Evolutionary conservation across 2,329 filamentous ascomycete genomes (phyloP).

Genomic region (Botrytis hyacinthi): DNA sequence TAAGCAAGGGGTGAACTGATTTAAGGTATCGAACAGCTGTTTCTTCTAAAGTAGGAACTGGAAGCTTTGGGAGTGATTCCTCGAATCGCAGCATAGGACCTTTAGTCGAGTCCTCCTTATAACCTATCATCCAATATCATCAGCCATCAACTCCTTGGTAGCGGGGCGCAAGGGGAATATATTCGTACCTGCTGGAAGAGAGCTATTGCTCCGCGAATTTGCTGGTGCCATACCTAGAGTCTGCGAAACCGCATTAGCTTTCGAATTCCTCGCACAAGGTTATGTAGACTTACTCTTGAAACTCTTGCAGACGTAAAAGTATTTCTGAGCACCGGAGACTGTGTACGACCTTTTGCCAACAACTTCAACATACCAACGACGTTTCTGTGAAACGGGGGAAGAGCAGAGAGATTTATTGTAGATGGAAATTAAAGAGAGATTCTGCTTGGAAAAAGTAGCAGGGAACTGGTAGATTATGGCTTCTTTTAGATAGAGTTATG

Average conservation of each 20-base stretch:
- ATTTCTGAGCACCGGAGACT: conserved; percentile 37
- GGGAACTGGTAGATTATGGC: conserved; percentile 11
- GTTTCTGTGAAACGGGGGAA: conserved; percentile 22
- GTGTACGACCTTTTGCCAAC: conserved; percentile 37
- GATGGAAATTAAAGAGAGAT: conserved; percentile 22
- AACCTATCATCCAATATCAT: conserved; percentile 52
- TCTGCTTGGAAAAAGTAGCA: conserved; percentile 11
- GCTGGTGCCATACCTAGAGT: conserved; percentile 50
- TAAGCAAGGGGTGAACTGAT: conserved; percentile 72
- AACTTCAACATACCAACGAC: conserved; percentile 39
- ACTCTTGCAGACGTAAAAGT: conserved; percentile 32
- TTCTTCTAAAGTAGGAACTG: conserved; percentile 79
- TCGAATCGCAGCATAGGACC: conserved; percentile 81
- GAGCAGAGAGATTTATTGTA: conserved; percentile 19
- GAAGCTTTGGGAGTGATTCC: conserved; percentile 76
- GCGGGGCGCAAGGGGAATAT: conserved; percentile 21
- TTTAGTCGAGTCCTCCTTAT: conserved; percentile 76
- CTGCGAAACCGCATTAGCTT: conserved; percentile 31
- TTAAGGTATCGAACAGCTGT: conserved; percentile 79
- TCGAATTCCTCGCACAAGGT: not conserved
- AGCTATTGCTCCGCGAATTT: conserved; percentile 56
- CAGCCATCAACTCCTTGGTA: not conserved
- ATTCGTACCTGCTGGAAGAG: conserved; percentile 51
- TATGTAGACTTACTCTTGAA: conserved; percentile 30
- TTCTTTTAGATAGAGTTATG: conserved; percentile 10